A percentile compares a stretch with the other conserved stretches of the same genome.
Conservation (phyloP, 2,329 filamentous ascomycete species). For the Aspergillus spinulosporus region DNA sequence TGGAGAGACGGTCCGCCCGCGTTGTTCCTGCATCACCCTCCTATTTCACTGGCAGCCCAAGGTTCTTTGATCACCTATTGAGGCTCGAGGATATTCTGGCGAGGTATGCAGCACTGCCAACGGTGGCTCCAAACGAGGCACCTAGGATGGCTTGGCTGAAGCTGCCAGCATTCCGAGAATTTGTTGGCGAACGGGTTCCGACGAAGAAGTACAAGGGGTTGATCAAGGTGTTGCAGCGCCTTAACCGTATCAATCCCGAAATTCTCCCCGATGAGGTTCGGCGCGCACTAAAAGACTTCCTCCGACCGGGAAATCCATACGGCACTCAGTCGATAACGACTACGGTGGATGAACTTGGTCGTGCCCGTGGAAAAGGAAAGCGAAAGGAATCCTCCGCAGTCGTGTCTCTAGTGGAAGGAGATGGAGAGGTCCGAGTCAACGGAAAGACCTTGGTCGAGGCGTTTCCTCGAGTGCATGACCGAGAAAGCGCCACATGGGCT, state of each 20-base stretch:
- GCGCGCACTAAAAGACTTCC: slow-evolving; percentile 66
- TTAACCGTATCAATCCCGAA: slow-evolving; percentile 82
- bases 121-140: slow-evolving; percentile 63
- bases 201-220: slow-evolving; percentile 77
- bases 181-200: slow-evolving; percentile 70
- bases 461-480: slow-evolving; percentile 87
- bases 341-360: slow-evolving; percentile 72
- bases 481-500: slow-evolving; percentile 91
- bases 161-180: slow-evolving; percentile 70
- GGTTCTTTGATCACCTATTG: slow-evolving; percentile 83
- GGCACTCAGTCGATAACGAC: slow-evolving; percentile 62
- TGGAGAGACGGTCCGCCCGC: slow-evolving; percentile 58
- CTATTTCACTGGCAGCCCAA: slow-evolving; percentile 87
- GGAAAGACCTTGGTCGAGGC: slow-evolving; percentile 78
- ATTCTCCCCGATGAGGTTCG: slow-evolving; percentile 71
- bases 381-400: slow-evolving; percentile 84
- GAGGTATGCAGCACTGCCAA: slow-evolving; percentile 72
- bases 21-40: slow-evolving; percentile 81
- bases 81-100: slow-evolving; percentile 69
- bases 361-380: slow-evolving; percentile 76
- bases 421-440: slow-evolving; percentile 86
- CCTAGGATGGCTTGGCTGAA: slow-evolving; percentile 79
- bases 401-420: slow-evolving; percentile 88
- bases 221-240: slow-evolving; percentile 70
- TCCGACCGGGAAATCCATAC: slow-evolving; percentile 71